Base-by-base conservation (phyloP, 2,329 filamentous ascomycete genomes). In the Lachnellula arida region DNA sequence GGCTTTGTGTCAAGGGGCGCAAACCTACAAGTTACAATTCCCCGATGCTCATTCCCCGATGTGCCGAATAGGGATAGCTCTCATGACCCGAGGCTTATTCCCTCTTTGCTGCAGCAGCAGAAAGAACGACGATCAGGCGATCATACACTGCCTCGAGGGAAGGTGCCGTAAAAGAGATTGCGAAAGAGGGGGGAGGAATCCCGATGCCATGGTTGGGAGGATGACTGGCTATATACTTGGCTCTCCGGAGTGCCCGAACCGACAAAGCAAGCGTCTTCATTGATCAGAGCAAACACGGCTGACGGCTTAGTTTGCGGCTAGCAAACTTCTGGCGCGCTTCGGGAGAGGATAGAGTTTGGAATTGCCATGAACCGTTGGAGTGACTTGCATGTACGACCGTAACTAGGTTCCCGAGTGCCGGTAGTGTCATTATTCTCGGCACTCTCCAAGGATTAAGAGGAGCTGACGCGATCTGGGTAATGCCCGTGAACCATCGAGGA, bases 181-280 rank as follows among this genome's bases (percentile, higher is more conserved):
- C 50, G 42, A 28, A 43, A 6, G 28, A 23, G 23, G 44, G 40
- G 44, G 19, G 32, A 17, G 25, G 28, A 25, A 48, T 53, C 44
- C 51, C 51, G 32, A 43, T n/a, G 34, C 35, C 35, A 40, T 53
- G 51, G 51, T 53, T 49, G 43, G 39, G 43, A 28, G n/a, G 17
- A 17, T 5, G 19, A 19, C 19, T 34, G 43, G 35, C 43, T 42
- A 47, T 53, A 47, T 47, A 53, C 37, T 32, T 42, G 49, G 40
- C 34, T 51, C 39, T 40, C 12, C 40, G 42, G 32, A 7, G 48
- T 23, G 35, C 14, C 49, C 49, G 37, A 51, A 11, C 32, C 12
- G 39, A 19, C 8, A 19, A 28, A 28, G 40, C 35, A 28, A 25
- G n/a, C 25, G 12, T 44, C 34, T 14, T 15, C 39, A 19, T 43